Conservation (phyloP, 441 rosid species). For the Melastoma candidum region DNA sequence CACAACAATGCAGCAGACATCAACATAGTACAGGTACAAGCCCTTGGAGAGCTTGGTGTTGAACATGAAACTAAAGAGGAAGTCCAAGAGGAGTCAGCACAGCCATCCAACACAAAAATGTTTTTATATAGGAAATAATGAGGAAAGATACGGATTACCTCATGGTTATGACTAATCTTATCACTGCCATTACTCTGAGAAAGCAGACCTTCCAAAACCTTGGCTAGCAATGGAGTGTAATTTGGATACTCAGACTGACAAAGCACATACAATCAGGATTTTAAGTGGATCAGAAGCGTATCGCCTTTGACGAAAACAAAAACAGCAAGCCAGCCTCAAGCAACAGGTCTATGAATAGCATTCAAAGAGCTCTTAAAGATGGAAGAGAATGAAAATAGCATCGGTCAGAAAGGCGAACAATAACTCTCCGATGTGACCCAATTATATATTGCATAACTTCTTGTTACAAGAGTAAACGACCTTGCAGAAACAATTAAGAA, state of each 20-base stretch:
- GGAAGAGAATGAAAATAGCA: no score
- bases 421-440: no score
- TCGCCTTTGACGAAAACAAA: neutral
- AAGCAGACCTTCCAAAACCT: constrained; percentile 76
- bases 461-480: neutral
- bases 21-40: no score
- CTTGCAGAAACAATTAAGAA: neutral
- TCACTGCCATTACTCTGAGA: constrained; percentile 50
- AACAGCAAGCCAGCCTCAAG: neutral
- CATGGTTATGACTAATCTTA: constrained; percentile 50
- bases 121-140: neutral
- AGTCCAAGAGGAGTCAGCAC: no score
- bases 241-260: constrained; percentile 81
- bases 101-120: neutral
- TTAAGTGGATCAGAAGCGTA: neutral
- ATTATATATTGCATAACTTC: no score
- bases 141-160: constrained; percentile 33
- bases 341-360: no score
- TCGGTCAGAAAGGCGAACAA: no score
- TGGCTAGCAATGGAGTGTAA: constrained; percentile 67
- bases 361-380: no score
- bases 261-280: constrained; percentile 12
- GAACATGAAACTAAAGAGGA: no score
- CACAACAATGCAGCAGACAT: no score
- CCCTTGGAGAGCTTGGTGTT: no score